phyloP scores from a whole-genome alignment of 2,329 filamentous ascomycete species.

The Diaporthe australafricana region DNA sequence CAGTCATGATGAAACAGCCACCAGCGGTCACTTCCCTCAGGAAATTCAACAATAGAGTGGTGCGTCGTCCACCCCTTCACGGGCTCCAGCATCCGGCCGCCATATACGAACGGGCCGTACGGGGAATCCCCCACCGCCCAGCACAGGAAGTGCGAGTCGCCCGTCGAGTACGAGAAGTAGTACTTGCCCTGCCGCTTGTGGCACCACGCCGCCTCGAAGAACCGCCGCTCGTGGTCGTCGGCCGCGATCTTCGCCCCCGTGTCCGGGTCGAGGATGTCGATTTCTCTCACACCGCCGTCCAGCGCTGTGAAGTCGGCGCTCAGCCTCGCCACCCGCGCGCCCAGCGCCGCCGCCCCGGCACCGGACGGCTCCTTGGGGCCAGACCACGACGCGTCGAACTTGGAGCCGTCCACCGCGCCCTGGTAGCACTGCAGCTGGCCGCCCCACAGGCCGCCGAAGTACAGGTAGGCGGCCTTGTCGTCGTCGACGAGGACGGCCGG shows the following conservation, averaged over 20 bases:
- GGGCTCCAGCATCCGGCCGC: constrained; percentile 77
- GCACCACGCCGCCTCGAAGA: constrained; percentile 86
- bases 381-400: constrained; percentile 66
- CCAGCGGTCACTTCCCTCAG: constrained; percentile 66
- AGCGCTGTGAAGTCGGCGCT: constrained; percentile 75
- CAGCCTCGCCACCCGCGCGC: constrained; percentile 75
- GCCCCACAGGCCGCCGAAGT: constrained; percentile 85
- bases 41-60: constrained; percentile 81
- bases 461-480: constrained; percentile 73
- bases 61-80: constrained; percentile 86
- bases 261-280: constrained; percentile 73
- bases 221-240: constrained; percentile 78
- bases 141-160: constrained; percentile 79
- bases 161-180: constrained; percentile 83
- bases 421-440: constrained; percentile 84
- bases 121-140: constrained; percentile 76
- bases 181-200: constrained; percentile 78
- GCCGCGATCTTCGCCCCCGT: constrained; percentile 69
- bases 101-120: constrained; percentile 79
- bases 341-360: constrained; percentile 66
- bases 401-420: constrained; percentile 54
- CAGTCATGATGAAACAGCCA: constrained; percentile 84
- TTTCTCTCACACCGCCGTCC: constrained; percentile 64
- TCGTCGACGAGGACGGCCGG: constrained; percentile 80
- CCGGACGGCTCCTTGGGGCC: constrained; percentile 71